Conservation (phyloP, 2,329 filamentous ascomycete genomes). For the Penicillium sp. region DNA sequence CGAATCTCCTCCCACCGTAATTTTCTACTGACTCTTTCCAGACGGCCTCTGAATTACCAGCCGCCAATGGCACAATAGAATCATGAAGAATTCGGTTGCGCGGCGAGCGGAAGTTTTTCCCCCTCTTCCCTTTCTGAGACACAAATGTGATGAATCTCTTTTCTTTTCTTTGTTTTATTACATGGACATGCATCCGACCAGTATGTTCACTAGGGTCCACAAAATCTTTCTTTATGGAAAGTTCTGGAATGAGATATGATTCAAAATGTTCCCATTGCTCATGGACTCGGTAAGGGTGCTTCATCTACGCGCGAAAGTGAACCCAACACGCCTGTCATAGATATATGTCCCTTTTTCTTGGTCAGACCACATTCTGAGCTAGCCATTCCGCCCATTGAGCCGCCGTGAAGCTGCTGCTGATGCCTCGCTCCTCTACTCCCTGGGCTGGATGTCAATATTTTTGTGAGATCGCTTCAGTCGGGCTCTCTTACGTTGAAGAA, state of each 20-base stretch:
- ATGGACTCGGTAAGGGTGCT: neutral
- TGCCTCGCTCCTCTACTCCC: conserved; percentile 72
- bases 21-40: conserved; percentile 34
- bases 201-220: conserved; percentile 25
- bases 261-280: conserved; percentile 18
- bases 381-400: conserved; percentile 88
- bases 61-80: conserved; percentile 53
- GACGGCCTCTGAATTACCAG: conserved; percentile 82
- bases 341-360: neutral
- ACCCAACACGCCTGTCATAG: neutral
- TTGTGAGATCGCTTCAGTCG: neutral
- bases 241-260: conserved; percentile 32
- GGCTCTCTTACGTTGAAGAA: conserved; percentile 66
- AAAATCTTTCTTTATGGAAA: conserved; percentile 27
- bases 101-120: conserved; percentile 4
- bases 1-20: conserved; percentile 6
- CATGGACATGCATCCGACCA: conserved; percentile 15
- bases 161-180: conserved; percentile 13
- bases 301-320: neutral
- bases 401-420: conserved; percentile 74
- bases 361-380: conserved; percentile 60
- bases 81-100: conserved; percentile 12
- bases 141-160: conserved; percentile 1
- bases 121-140: conserved; percentile 3
- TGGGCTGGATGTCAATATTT: conserved; percentile 29